Evolutionary conservation across 331 rosid species (phyloP), one percentile per base, ranked within the genome.

Genomic region (Quercus tomentella): DNA sequence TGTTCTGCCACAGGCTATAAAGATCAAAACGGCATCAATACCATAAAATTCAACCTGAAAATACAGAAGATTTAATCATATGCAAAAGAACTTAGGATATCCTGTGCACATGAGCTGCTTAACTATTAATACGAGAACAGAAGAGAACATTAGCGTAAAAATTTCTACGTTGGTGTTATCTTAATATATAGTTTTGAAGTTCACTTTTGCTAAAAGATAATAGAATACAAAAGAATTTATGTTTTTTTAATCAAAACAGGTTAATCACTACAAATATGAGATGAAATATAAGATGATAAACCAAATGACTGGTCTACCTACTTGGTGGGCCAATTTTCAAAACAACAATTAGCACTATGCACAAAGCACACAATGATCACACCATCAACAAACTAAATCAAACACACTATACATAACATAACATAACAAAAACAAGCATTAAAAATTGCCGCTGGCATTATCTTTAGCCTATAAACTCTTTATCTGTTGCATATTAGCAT

Each of bases 21-120:
- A 82, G 55, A 70, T 35, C 20, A 76, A 37, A 58, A 80, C 57
- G 60, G 30, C 16, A 23, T 26, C 66, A 76, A 58, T 65, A 75
- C 72, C 72, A 72, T 57, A 68, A 73, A 74, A 76, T 76, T 73
- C 84, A 79, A 68, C 82, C 72, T 16, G 25, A 62, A 67, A 66
- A 78, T 60, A 30, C 23, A 30, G 72, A 67, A 18, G 30, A 23
- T n/a, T 4, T 60, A 60, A 60, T 60, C 30, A 60, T 23, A 60
- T 23, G 66, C 66, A 60, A 23, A 60, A 60, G 14, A 23, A 60
- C 66, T 23, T 5, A 14, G 30, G 30, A 60, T 11, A 60, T 23
- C 28, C 12, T 10, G 63, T 4, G 23, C 63, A 7, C 22, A 1
- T 28, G 17, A 12, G 18, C 14, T 60, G 18, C 31, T 60, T 60